Percentiles rank a stretch among this genome's conserved stretches.
Evolutionary conservation across 208 protist genomes (phyloP).

Genomic region (Perkinsela sp.): DNA sequence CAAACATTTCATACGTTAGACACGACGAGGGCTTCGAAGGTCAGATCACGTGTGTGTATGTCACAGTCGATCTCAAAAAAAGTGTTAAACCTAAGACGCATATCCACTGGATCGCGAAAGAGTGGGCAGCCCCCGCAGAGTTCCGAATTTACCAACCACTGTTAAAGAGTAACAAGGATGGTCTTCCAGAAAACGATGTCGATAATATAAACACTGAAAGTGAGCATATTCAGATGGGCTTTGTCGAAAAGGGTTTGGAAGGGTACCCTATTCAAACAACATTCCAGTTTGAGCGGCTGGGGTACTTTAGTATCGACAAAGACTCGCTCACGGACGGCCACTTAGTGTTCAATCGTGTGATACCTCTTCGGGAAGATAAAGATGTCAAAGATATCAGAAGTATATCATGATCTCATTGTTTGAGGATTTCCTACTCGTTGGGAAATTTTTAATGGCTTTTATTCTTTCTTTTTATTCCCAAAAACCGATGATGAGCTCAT

Average conservation of each 20-base stretch:
- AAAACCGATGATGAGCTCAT: too few relatives aligned
- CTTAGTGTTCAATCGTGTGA: conserved; percentile 57
- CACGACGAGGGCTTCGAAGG: conserved; percentile 36
- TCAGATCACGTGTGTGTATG: conserved; percentile 26
- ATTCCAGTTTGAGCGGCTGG: conserved; percentile 61
- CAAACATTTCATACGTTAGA: conserved; percentile 44
- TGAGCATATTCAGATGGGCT: conserved; percentile 23
- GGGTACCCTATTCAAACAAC: conserved; percentile 23
- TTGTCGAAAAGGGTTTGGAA: conserved; percentile 22
- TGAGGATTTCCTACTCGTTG: not conserved
- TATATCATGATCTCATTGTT: not conserved
- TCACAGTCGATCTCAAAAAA: conserved; percentile 53
- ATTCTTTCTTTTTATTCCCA: not conserved
- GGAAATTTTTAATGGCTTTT: not conserved
- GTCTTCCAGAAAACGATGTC: conserved; percentile 44
- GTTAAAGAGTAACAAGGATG: conserved; percentile 49
- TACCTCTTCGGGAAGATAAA: conserved; percentile 55
- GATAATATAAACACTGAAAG: conserved; percentile 55
- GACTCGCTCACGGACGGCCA: conserved; percentile 16
- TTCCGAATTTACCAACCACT: conserved; percentile 37
- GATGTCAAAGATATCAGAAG: conserved; percentile 5
- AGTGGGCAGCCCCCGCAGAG: conserved; percentile 21
- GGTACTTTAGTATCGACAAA: conserved; percentile 59
- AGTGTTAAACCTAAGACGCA: conserved; percentile 55
- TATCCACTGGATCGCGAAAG: conserved; percentile 56